Evolutionary conservation across 148 eudicot species (phyloP).

Genomic region (Fagopyrum esculentum): DNA sequence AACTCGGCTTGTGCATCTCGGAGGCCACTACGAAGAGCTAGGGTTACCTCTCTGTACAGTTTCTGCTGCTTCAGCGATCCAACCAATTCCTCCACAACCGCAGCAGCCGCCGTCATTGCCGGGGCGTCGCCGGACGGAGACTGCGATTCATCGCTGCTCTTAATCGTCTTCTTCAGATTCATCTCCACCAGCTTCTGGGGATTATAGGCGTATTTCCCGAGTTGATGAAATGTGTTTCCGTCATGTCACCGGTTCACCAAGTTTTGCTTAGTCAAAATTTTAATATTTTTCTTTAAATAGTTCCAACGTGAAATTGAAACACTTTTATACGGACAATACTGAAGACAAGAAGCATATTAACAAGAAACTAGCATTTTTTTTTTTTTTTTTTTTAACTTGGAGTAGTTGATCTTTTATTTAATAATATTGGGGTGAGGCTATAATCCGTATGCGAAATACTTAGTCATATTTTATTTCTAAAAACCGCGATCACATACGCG

Average conservation of each 20-base stretch:
- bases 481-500: too few relatives aligned
- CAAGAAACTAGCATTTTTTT: too few relatives aligned
- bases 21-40: conserved; percentile 80
- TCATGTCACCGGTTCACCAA: not conserved
- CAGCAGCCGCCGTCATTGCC: conserved; percentile 16
- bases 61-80: conserved; percentile 46
- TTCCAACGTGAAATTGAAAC: too few relatives aligned
- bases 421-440: too few relatives aligned
- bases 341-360: too few relatives aligned
- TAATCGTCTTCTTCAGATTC: conserved; percentile 48
- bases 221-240: not conserved
- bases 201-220: not conserved
- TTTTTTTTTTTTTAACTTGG: too few relatives aligned
- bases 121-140: conserved; percentile 12
- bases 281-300: too few relatives aligned
- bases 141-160: conserved; percentile 28
- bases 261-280: not conserved
- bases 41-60: conserved; percentile 63
- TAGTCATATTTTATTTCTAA: too few relatives aligned
- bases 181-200: conserved; percentile 19
- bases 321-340: too few relatives aligned
- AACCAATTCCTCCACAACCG: conserved; percentile 48
- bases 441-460: too few relatives aligned
- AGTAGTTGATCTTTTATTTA: too few relatives aligned
- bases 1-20: conserved; percentile 76